Evolutionary conservation across 768 basidiomycete species (phyloP).

Genomic region (Flagelloscypha sp.): DNA sequence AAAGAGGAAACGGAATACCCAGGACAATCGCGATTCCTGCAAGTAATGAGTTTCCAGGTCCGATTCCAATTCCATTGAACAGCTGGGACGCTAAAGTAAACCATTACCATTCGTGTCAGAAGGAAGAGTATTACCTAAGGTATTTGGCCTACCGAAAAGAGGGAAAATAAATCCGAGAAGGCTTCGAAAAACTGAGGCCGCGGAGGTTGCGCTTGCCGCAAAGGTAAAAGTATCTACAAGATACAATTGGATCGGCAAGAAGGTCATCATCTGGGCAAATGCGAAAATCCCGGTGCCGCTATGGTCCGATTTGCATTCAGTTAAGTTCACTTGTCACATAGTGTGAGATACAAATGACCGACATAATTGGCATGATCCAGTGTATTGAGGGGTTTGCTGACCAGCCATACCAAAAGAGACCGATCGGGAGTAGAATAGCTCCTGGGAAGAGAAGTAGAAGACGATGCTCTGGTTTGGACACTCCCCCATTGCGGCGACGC

Average conservation of each 20-base stretch:
- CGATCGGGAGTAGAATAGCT: neutral
- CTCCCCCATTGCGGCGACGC: neutral
- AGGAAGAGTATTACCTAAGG: no score
- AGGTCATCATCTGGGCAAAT: constrained; percentile 33
- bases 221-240: constrained; percentile 44
- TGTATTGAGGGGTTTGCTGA: constrained; percentile 36
- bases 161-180: constrained; percentile 43
- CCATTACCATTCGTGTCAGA: no score
- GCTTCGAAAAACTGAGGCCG: constrained; percentile 38
- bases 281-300: constrained; percentile 31
- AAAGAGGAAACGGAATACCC: constrained; percentile 46
- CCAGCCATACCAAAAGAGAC: constrained; percentile 42
- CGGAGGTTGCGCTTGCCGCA: constrained; percentile 41
- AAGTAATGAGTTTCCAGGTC: constrained; percentile 43
- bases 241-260: constrained; percentile 41
- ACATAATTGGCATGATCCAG: constrained; percentile 48
- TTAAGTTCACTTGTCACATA: no score
- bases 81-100: no score
- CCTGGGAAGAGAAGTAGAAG: neutral
- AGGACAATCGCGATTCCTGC: constrained; percentile 29
- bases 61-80: constrained; percentile 33
- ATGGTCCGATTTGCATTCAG: no score
- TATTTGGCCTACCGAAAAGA: constrained; percentile 40
- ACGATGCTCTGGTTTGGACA: neutral
- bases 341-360: no score